Evolutionary conservation across 2,329 filamentous ascomycete species (phyloP).

Genomic region (Colletotrichum ledebouriae): DNA sequence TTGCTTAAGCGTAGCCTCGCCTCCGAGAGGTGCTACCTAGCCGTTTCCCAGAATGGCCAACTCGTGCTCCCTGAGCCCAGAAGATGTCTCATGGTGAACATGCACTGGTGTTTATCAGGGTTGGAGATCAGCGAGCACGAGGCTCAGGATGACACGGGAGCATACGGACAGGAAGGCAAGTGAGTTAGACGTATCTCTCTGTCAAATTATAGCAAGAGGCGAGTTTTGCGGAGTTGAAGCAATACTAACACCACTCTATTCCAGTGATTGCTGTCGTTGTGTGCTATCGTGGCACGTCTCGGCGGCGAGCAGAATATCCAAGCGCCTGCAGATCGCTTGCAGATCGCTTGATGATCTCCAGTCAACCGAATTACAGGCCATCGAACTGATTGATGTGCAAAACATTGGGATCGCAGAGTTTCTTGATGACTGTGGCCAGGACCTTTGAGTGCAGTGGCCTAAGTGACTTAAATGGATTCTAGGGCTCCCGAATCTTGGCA

Average conservation of each 20-base stretch:
- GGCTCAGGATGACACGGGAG: conserved; percentile 16
- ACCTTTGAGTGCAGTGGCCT: background rate
- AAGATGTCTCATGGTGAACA: background rate
- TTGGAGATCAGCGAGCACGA: conserved; percentile 21
- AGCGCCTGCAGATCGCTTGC: conserved; percentile 13
- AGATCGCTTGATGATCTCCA: background rate
- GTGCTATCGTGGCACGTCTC: conserved; percentile 8
- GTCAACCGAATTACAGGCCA: conserved; percentile 5
- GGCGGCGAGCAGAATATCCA: conserved; percentile 8
- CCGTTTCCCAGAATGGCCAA: background rate
- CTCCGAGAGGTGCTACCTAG: background rate
- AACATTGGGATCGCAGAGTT: too few species aligned
- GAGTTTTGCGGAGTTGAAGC: background rate
- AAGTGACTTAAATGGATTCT: conserved; percentile 11
- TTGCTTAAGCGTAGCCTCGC: conserved; percentile 3
- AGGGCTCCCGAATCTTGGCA: conserved; percentile 22
- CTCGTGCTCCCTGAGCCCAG: background rate
- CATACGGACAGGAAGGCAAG: conserved; percentile 15
- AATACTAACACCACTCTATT: background rate
- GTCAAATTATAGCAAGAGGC: background rate
- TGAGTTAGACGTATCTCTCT: background rate
- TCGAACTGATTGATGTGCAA: too few species aligned
- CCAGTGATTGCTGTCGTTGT: background rate
- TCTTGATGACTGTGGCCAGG: too few species aligned
- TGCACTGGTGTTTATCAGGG: background rate